phyloP scores from a whole-genome alignment of 2,329 filamentous ascomycete species.

The Ophiostoma sp. region DNA sequence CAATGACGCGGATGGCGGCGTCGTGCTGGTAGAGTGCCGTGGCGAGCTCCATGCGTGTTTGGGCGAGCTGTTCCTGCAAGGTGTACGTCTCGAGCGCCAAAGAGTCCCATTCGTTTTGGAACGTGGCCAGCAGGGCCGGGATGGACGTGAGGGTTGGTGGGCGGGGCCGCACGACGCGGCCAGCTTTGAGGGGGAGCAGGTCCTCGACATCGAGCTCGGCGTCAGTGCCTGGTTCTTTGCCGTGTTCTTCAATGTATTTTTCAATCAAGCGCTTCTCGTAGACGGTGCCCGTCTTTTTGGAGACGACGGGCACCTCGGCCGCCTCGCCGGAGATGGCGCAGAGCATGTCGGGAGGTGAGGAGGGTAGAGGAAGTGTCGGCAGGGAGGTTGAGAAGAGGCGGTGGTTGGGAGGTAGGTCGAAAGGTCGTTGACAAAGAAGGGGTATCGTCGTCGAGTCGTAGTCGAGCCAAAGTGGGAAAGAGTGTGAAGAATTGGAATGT shows the following conservation, averaged over 20 bases:
- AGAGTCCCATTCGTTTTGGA: constrained; percentile 98
- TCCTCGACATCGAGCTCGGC: constrained; percentile 82
- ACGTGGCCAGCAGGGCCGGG: constrained; percentile 86
- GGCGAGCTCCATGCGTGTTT: constrained; percentile 89
- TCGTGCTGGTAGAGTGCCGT: constrained; percentile 96
- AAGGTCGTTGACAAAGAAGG: too few species aligned
- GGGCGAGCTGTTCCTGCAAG: constrained; percentile 81
- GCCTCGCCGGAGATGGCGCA: constrained; percentile 80
- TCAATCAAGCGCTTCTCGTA: constrained; percentile 96
- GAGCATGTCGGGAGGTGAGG: constrained; percentile 33
- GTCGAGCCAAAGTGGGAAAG: neutral
- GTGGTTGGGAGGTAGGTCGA: neutral
- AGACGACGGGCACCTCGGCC: constrained; percentile 91
- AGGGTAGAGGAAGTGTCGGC: neutral
- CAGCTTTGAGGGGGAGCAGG: constrained; percentile 81
- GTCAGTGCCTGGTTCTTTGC: constrained; percentile 86
- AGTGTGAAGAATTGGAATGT: neutral
- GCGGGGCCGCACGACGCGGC: constrained; percentile 80
- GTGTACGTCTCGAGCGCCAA: constrained; percentile 89
- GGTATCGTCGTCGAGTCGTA: neutral
- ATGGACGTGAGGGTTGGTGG: constrained; percentile 95
- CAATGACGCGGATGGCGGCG: constrained; percentile 93
- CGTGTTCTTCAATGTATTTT: constrained; percentile 86
- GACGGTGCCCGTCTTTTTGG: constrained; percentile 82
- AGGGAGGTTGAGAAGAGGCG: neutral